phyloP scores from a whole-genome alignment of 495 filamentous ascomycete genomes.

The Barbatosphaeria neglecta region DNA sequence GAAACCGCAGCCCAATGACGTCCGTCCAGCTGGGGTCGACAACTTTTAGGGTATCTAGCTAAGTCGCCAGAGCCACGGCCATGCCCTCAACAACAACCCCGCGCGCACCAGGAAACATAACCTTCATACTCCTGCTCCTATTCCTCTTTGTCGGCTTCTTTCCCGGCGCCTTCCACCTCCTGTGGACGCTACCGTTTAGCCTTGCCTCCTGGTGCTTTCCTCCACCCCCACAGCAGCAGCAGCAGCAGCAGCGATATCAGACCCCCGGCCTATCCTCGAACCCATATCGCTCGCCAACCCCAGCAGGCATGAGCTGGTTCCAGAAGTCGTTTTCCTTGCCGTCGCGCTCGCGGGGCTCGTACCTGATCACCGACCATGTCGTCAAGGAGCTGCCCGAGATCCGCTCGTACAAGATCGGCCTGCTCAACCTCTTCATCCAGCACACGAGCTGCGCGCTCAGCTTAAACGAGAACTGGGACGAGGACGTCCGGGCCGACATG shows the following conservation, averaged over 20 bases:
- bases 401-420: slow-evolving; percentile 64
- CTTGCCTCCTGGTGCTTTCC: slow-evolving; percentile 13
- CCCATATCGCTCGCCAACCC: not conserved
- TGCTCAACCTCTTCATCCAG: slow-evolving; percentile 82
- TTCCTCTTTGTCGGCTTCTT: slow-evolving; percentile 44
- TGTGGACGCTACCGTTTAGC: slow-evolving; percentile 31
- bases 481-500: slow-evolving; percentile 64
- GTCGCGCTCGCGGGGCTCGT: slow-evolving; percentile 62
- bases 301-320: slow-evolving; percentile 53
- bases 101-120: slow-evolving; percentile 1
- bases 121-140: slow-evolving; percentile 33
- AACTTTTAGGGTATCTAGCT: not conserved
- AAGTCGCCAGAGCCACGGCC: too few relatives aligned
- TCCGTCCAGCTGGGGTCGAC: not conserved
- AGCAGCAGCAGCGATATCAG: slow-evolving; percentile 7
- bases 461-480: slow-evolving; percentile 82
- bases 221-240: slow-evolving; percentile 7
- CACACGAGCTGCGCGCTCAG: slow-evolving; percentile 80
- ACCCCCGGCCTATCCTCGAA: not conserved
- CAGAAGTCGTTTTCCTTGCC: slow-evolving; percentile 75
- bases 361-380: slow-evolving; percentile 76
- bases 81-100: not conserved
- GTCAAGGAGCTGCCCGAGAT: slow-evolving; percentile 61
- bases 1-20: not conserved
- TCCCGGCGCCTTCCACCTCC: slow-evolving; percentile 38